These are phyloP conservation scores for Pseudocercospora cruenta DNA, from an alignment of 2,329 filamentous ascomycete genomes.

Conservation along the genomic window DNA sequence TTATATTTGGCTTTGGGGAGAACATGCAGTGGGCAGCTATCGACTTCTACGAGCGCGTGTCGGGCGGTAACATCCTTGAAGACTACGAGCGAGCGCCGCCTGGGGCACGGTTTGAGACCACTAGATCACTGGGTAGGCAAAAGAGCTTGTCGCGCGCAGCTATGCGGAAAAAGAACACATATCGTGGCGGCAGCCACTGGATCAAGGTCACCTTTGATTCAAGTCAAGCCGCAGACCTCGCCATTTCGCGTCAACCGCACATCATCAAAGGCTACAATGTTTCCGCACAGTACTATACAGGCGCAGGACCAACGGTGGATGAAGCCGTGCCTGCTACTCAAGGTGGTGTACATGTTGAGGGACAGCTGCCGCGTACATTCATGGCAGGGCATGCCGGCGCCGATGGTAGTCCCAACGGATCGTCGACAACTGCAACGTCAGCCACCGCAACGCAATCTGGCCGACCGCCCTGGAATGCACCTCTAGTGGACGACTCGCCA, in stretches of 20 bases:
- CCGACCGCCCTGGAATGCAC: conserved; percentile 5
- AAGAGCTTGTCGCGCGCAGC: conserved; percentile 71
- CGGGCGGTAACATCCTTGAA: conserved; percentile 79
- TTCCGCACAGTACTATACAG: conserved; percentile 52
- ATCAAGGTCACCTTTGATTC: conserved; percentile 64
- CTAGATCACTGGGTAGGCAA: conserved; percentile 72
- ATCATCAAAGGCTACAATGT: conserved; percentile 52
- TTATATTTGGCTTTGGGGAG: conserved; percentile 80
- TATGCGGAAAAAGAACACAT: conserved; percentile 76
- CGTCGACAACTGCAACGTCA: conserved; percentile 46
- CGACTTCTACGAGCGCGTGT: conserved; percentile 83
- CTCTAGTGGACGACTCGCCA: conserved; percentile 13
- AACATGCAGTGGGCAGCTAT: conserved; percentile 78
- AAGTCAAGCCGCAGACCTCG: conserved; percentile 52
- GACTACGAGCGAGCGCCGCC: conserved; percentile 90
- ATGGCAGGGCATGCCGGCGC: conserved; percentile 34
- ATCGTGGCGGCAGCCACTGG: conserved; percentile 87
- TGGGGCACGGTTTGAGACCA: conserved; percentile 71
- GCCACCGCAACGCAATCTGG: conserved; percentile 39
- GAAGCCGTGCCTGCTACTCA: conserved; percentile 46
- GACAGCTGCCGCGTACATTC: conserved; percentile 35
- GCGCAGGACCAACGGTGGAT: conserved; percentile 49
- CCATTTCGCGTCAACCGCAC: conserved; percentile 52
- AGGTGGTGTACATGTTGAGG: conserved; percentile 37
- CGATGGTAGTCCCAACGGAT: conserved; percentile 35